A percentile compares a stretch with the other conserved stretches of the same genome.
Evolutionary conservation across 208 protist species (phyloP).

Genomic region (Polymyxa betae): DNA sequence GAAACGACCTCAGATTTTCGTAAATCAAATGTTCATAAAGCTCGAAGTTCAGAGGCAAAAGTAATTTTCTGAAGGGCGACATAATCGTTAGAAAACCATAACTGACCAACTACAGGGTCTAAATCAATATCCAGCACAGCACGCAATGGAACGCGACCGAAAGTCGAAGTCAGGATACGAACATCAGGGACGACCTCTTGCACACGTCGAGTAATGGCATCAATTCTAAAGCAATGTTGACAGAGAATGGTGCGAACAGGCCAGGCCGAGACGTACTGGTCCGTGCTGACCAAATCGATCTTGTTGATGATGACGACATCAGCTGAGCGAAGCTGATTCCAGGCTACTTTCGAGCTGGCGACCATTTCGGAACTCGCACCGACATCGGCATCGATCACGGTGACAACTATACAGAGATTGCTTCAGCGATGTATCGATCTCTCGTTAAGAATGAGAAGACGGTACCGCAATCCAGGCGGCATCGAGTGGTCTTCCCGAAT

Average conservation of each 20-base stretch:
- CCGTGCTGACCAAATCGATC: neutral
- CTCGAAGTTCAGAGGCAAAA: neutral
- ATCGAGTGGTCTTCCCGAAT: neutral
- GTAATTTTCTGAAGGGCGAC: neutral
- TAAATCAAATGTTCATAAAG: too few relatives aligned
- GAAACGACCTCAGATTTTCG: too few relatives aligned
- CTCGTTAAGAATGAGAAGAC: neutral
- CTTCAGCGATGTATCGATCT: neutral
- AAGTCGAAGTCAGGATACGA: neutral
- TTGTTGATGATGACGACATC: slow-evolving; percentile 48
- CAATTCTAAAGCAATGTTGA: too few relatives aligned
- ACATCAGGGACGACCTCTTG: neutral
- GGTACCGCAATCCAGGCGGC: slow-evolving; percentile 41
- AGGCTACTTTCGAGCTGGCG: neutral
- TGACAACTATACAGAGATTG: slow-evolving; percentile 1
- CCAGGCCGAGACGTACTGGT: neutral
- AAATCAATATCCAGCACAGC: slow-evolving; percentile 22
- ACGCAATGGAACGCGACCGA: neutral
- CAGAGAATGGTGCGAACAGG: too few relatives aligned
- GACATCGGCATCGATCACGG: slow-evolving; percentile 40
- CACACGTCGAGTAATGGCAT: too few relatives aligned
- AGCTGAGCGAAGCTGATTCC: neutral
- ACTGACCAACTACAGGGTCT: neutral
- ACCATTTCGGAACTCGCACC: neutral
- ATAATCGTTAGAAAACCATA: neutral